phyloP scores from a whole-genome alignment of 2,329 filamentous ascomycete species.

The Endocalyx cinctus region DNA sequence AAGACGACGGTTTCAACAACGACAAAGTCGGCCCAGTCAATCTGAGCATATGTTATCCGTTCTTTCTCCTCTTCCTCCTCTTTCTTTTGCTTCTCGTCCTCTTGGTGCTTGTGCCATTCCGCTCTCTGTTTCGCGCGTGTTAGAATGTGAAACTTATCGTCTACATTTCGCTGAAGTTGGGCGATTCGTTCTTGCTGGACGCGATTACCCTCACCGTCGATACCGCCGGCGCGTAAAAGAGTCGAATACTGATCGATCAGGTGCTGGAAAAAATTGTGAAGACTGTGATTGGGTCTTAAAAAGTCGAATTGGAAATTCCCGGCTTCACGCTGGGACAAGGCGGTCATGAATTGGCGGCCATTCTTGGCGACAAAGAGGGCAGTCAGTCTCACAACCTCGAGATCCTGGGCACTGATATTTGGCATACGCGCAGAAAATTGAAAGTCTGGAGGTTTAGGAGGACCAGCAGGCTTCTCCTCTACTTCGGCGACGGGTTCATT shows the following conservation, averaged over 20 bases:
- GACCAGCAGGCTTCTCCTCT: slow-evolving; percentile 70
- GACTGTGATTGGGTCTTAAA: slow-evolving; percentile 86
- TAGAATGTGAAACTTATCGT: slow-evolving; percentile 76
- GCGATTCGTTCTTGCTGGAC: slow-evolving; percentile 67
- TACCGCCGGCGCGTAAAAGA: slow-evolving; percentile 63
- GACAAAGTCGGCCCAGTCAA: slow-evolving; percentile 97
- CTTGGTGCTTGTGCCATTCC: slow-evolving; percentile 81
- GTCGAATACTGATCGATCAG: slow-evolving; percentile 91
- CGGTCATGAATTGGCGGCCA: slow-evolving; percentile 86
- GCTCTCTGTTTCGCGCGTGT: slow-evolving; percentile 78
- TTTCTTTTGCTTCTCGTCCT: slow-evolving; percentile 80
- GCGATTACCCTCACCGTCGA: slow-evolving; percentile 62
- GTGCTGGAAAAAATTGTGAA: slow-evolving; percentile 92
- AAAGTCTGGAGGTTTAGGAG: slow-evolving; percentile 80
- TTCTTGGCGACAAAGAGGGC: slow-evolving; percentile 91
- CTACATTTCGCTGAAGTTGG: slow-evolving; percentile 68
- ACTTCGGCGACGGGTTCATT: slow-evolving; percentile 54
- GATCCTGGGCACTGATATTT: slow-evolving; percentile 90
- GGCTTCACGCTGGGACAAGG: slow-evolving; percentile 80
- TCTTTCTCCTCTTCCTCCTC: slow-evolving; percentile 85
- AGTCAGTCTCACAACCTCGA: slow-evolving; percentile 70
- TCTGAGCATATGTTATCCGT: slow-evolving; percentile 69
- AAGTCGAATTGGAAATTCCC: slow-evolving; percentile 96
- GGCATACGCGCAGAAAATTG: slow-evolving; percentile 96
- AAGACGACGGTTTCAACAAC: slow-evolving; percentile 95